A percentile compares a stretch with the other conserved stretches of the same genome.
These are phyloP conservation scores for Talaromyces verruculosus DNA, from an alignment of 2,329 filamentous ascomycete species.

Conservation along the genomic window DNA sequence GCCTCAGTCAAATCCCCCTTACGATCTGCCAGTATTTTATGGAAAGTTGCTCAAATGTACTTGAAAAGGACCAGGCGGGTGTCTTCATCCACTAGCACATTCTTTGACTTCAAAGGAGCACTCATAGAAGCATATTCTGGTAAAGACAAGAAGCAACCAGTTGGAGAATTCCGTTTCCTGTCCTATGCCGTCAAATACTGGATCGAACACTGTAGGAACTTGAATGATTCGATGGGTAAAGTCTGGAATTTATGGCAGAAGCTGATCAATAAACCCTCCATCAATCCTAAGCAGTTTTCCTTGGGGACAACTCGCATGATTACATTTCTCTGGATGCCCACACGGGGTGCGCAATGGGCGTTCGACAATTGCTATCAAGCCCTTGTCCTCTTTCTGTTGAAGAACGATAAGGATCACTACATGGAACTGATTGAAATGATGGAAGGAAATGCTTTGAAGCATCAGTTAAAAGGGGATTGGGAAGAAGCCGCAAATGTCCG, in stretches of 20 bases:
- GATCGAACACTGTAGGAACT: background rate
- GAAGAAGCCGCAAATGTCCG: background rate
- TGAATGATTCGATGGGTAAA: background rate
- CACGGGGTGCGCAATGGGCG: background rate
- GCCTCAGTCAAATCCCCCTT: background rate
- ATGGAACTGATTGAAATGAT: background rate
- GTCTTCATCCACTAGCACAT: background rate
- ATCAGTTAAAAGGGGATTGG: background rate
- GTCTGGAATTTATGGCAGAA: background rate
- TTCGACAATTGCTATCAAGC: background rate
- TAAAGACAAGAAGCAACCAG: background rate
- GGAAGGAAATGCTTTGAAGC: background rate
- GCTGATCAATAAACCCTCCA: background rate
- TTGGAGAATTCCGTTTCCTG: background rate
- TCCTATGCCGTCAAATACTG: background rate
- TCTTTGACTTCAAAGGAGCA: slow-evolving; percentile 3
- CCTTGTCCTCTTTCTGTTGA: background rate
- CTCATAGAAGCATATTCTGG: slow-evolving; percentile 1
- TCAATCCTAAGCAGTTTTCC: background rate
- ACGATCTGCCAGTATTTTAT: background rate
- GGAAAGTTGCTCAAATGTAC: background rate
- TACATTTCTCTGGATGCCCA: background rate
- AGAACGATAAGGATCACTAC: background rate
- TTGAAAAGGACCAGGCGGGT: background rate
- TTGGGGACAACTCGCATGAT: background rate